Evolutionary conservation across 805 yeast genomes (phyloP).

Genomic region (Metschnikowia sp.): DNA sequence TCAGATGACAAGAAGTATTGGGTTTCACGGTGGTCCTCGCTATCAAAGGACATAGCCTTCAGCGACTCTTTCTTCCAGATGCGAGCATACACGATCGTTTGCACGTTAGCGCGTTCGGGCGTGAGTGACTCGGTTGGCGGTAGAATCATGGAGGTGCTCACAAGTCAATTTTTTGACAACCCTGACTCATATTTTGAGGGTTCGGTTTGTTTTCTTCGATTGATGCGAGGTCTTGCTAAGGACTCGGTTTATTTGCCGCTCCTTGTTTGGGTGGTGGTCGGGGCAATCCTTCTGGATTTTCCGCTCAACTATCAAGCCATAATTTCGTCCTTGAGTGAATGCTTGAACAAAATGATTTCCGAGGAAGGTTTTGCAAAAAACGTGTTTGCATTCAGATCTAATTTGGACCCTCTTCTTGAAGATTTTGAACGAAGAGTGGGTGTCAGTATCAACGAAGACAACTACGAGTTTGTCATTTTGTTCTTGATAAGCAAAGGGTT

Average conservation of each 20-base stretch:
- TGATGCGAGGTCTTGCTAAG: conserved; percentile 47
- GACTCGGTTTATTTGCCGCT: conserved; percentile 45
- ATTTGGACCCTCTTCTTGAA: conserved; percentile 40
- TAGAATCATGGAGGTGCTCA: conserved; percentile 26
- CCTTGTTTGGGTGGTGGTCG: conserved; percentile 43
- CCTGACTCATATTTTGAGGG: conserved; percentile 36
- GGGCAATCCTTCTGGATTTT: conserved; percentile 9
- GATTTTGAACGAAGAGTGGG: conserved; percentile 43
- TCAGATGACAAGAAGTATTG: conserved; percentile 49
- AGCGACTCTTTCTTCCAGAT: conserved; percentile 58
- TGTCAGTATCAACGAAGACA: conserved; percentile 38
- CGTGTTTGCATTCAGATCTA: conserved; percentile 29
- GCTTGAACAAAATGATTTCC: conserved; percentile 23
- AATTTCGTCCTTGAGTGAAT: conserved; percentile 23
- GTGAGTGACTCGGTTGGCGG: conserved; percentile 52
- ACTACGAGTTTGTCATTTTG: conserved; percentile 51
- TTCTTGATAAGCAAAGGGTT: conserved; percentile 54
- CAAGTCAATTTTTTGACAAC: conserved; percentile 15
- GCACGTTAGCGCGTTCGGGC: conserved; percentile 62
- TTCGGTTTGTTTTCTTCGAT: conserved; percentile 44
- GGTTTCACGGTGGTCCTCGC: conserved; percentile 63
- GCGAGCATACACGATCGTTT: conserved; percentile 65
- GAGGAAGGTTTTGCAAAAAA: conserved; percentile 25
- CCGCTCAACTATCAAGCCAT: conserved; percentile 15
- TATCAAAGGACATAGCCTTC: conserved; percentile 62